phyloP scores from a whole-genome alignment of 106 monocot species.

The Allium cepa region DNA sequence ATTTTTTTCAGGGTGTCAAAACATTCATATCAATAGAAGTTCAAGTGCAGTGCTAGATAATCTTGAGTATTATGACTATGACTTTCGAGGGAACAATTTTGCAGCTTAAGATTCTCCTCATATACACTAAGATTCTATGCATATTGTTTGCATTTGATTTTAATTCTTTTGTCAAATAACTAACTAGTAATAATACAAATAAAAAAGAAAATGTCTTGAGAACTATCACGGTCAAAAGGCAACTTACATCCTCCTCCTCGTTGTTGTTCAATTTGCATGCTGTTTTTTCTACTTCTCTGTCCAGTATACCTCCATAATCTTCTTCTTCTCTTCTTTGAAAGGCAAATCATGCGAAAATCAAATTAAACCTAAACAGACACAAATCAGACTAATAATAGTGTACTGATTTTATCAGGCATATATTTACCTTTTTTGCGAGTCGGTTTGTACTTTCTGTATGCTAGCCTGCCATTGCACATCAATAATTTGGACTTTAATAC shows the following conservation, averaged over 20 bases:
- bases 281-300: constrained; percentile 14
- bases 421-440: constrained; percentile 52
- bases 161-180: no score
- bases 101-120: no score
- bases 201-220: no score
- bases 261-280: constrained; percentile 44
- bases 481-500: background rate
- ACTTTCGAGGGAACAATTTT: no score
- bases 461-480: constrained; percentile 49
- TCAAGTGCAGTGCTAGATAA: no score
- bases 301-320: constrained; percentile 23
- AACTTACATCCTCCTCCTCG: constrained; percentile 16
- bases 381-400: background rate
- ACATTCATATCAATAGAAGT: no score
- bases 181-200: no score
- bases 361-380: background rate
- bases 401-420: background rate
- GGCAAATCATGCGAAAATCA: background rate
- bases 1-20: no score
- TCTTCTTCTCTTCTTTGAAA: constrained; percentile 30
- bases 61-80: no score
- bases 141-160: no score
- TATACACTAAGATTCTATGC: no score
- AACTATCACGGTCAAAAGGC: no score
- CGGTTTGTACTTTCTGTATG: constrained; percentile 63